Base-by-base conservation (phyloP, 129 eudicot species). In the Centrapalus pauciflorus region DNA sequence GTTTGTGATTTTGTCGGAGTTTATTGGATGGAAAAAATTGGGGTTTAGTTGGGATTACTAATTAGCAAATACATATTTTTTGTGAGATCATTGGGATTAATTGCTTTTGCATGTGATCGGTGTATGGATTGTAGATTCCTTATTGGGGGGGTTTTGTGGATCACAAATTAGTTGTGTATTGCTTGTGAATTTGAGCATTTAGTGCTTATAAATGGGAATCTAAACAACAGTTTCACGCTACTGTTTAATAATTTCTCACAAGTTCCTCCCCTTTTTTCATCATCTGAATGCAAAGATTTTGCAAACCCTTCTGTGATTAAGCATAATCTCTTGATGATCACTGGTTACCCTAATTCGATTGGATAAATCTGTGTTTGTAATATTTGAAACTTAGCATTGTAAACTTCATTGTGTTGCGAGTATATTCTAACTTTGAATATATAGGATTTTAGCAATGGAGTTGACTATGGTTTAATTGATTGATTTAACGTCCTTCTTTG, bases 11-110 rank as follows among this genome's bases (percentile, higher is more conserved):
- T 74, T n/a, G 19, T 56, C 57, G 35, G 10, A 41, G 54, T 35
- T 69, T 57, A 23, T 19, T 0, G 62, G 72, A 69, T 37, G 43
- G 21, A 35, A 27, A 19, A 9, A 58, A 68, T 67, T 38, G 64
- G 76, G 75, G 76, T 76, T 76, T 76, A 67, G 70, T 76, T 58
- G 54, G 17, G n/a, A n/a, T n/a, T n/a, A n/a, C n/a, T n/a, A n/a
- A 69, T 38, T 24, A 67, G 52, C 14, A 27, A 5, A n/a, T n/a
- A n/a, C n/a, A n/a, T n/a, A 11, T n/a, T 50, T 75, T 56, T 24
- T 58, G 46, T 54, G 38, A 49, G 35, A 55, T 63, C 12, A 48
- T 30, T 21, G 62, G 65, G 71, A 32, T 64, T 54, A 27, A 73
- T 73, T 73, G 71, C 49, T 52, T n/a, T 40, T 74, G 73, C 73